phyloP scores from a whole-genome alignment of 768 basidiomycete genomes.

The Suillus ampliporus region DNA sequence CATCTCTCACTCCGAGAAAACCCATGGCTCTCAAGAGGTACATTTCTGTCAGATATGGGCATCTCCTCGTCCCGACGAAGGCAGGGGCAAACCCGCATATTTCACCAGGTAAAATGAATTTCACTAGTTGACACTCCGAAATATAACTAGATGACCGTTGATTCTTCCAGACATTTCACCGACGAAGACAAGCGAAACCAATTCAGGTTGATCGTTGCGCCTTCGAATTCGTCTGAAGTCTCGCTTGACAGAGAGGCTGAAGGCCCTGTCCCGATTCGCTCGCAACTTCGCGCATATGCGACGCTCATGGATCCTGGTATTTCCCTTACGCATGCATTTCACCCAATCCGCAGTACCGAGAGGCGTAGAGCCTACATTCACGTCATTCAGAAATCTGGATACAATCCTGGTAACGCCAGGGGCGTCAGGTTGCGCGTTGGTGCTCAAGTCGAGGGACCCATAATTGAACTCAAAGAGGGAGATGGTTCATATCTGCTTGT shows the following conservation, averaged over 20 bases:
- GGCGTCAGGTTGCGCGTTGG: constrained; percentile 67
- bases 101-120: constrained; percentile 65
- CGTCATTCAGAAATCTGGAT: constrained; percentile 84
- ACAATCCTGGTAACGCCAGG: constrained; percentile 58
- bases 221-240: constrained; percentile 64
- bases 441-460: constrained; percentile 42
- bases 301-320: constrained; percentile 67
- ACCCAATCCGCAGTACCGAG: constrained; percentile 33
- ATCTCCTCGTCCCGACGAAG: constrained; percentile 44
- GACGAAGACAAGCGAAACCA: constrained; percentile 82
- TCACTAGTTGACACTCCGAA: not conserved
- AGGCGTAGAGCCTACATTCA: constrained; percentile 80
- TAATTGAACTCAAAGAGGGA: constrained; percentile 75
- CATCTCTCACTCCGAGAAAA: constrained; percentile 81
- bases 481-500: constrained; percentile 82
- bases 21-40: constrained; percentile 50
- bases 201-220: constrained; percentile 79
- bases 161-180: constrained; percentile 60
- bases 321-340: constrained; percentile 57
- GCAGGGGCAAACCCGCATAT: constrained; percentile 64
- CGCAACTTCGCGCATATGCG: constrained; percentile 72
- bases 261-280: constrained; percentile 85
- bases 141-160: not conserved
- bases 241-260: constrained; percentile 61
- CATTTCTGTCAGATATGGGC: constrained; percentile 81